These are phyloP conservation scores for Colletotrichum aenigma DNA, from an alignment of 2,329 filamentous ascomycete species.

Conservation along the genomic window DNA sequence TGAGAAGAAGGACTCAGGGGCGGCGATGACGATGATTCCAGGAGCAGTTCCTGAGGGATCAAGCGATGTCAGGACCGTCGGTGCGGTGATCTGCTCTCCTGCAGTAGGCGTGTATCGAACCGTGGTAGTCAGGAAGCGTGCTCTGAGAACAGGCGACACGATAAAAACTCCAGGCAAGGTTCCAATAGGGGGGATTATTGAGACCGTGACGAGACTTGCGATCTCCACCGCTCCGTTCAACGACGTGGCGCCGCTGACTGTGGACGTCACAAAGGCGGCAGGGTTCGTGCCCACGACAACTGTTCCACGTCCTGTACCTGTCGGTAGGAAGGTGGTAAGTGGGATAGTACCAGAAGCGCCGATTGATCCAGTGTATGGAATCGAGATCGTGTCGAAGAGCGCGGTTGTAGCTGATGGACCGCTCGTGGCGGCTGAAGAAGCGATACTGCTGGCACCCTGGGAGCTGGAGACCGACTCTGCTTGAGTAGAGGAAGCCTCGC, in stretches of 20 bases:
- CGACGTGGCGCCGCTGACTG: background rate
- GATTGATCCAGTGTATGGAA: background rate
- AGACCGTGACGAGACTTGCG: background rate
- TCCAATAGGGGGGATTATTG: background rate
- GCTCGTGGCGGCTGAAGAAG: background rate
- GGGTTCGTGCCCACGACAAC: background rate
- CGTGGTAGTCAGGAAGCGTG: background rate
- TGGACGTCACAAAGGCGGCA: background rate
- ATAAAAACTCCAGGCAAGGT: background rate
- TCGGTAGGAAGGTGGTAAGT: background rate
- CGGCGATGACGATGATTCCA: background rate
- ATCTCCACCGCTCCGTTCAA: background rate
- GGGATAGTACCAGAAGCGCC: background rate
- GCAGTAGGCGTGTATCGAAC: background rate
- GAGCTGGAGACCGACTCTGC: background rate
- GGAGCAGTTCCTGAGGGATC: background rate
- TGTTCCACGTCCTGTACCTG: constrained; percentile 4
- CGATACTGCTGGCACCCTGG: background rate
- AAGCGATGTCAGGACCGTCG: background rate
- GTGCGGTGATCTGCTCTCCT: background rate
- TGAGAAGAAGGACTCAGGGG: background rate
- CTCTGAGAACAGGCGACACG: background rate
- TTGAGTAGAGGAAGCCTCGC: background rate
- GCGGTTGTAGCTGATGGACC: background rate
- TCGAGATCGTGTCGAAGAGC: background rate